These are phyloP conservation scores for Boletus patriciae DNA, from an alignment of 768 basidiomycete species.

Conservation along the genomic window DNA sequence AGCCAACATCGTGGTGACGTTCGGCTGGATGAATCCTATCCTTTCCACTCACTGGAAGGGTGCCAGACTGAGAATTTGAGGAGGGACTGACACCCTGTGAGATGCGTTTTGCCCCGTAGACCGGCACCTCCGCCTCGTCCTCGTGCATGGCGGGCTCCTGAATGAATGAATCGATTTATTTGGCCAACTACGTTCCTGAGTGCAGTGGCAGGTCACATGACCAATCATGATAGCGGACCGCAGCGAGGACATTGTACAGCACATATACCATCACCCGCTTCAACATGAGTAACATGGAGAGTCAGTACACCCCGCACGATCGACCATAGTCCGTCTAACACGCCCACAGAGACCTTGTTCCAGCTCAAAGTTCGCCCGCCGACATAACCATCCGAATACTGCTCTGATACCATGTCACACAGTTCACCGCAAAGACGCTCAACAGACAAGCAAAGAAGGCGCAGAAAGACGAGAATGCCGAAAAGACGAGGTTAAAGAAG, in stretches of 20 bases:
- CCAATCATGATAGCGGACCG: not conserved
- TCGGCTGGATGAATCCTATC: not conserved
- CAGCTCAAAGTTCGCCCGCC: constrained; percentile 80
- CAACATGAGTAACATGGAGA: constrained; percentile 82
- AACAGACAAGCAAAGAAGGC: constrained; percentile 96
- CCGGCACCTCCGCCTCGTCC: not conserved
- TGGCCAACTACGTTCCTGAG: no score
- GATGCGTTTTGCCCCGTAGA: not conserved
- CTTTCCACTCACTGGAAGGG: constrained; percentile 6
- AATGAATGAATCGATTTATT: no score
- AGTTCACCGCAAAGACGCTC: constrained; percentile 99
- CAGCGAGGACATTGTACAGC: not conserved
- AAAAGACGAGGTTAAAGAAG: constrained; percentile 93
- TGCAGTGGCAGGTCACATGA: constrained; percentile 14
- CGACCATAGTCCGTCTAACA: not conserved
- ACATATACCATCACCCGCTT: not conserved
- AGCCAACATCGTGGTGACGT: constrained; percentile 32
- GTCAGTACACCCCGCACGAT: constrained; percentile 47
- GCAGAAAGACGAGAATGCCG: constrained; percentile 87
- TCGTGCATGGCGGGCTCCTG: constrained; percentile 1
- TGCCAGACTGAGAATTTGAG: not conserved
- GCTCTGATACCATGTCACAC: constrained; percentile 12
- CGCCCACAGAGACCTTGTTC: constrained; percentile 84
- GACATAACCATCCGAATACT: constrained; percentile 9
- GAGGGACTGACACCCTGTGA: not conserved